Conservation (phyloP, 2,329 filamentous ascomycete species). For the Coleophoma crateriformis region DNA sequence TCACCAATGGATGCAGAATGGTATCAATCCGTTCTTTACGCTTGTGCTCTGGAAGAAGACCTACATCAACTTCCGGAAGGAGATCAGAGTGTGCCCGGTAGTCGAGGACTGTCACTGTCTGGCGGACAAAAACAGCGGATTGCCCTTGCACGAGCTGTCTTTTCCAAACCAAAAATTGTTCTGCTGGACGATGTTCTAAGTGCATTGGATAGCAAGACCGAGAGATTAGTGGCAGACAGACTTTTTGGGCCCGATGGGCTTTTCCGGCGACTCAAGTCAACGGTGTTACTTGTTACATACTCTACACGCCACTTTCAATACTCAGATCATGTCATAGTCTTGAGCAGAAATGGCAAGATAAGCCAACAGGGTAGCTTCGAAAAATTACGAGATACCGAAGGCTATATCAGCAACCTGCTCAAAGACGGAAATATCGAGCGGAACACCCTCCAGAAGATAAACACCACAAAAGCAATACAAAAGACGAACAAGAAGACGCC, state of each 20-base stretch:
- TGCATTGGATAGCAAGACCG: conserved; percentile 12
- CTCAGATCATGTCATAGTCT: conserved; percentile 32
- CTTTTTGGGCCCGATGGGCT: conserved; percentile 5
- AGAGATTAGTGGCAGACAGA: conserved; percentile 3
- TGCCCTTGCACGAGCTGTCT: conserved; percentile 15
- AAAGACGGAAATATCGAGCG: conserved; percentile 20
- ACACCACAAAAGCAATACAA: neutral
- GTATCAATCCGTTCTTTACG: conserved; percentile 24
- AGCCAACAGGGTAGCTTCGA: conserved; percentile 27
- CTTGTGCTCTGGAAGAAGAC: conserved; percentile 11
- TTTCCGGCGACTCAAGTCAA: conserved; percentile 22
- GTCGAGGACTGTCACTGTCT: conserved; percentile 2
- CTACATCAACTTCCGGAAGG: conserved; percentile 9
- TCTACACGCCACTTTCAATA: conserved; percentile 27
- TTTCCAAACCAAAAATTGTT: neutral
- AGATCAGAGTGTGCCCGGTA: conserved; percentile 13
- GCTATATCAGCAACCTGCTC: conserved; percentile 11
- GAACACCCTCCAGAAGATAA: neutral
- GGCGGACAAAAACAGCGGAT: conserved; percentile 7
- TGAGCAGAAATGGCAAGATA: conserved; percentile 21
- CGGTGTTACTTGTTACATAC: conserved; percentile 37
- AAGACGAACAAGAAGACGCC: neutral
- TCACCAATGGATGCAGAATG: conserved; percentile 25
- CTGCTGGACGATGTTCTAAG: conserved; percentile 14
- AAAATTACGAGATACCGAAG: conserved; percentile 3